Conservation (phyloP, 805 yeast species). For the Wickerhamomyces silvicola region DNA sequence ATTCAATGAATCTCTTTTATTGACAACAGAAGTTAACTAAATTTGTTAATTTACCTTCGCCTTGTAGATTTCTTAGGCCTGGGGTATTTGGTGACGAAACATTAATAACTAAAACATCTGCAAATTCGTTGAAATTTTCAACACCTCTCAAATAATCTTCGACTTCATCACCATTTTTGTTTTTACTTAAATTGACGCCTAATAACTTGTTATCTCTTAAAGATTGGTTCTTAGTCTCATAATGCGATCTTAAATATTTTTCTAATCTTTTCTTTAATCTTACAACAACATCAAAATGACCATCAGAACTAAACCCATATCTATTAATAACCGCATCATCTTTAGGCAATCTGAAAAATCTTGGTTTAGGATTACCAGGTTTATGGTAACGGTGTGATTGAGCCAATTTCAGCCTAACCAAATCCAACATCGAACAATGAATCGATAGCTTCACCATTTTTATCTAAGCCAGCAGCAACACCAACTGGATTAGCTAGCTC, state of each 20-base stretch:
- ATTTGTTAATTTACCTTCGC: constrained; percentile 61
- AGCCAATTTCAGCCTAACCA: constrained; percentile 87
- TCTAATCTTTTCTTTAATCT: constrained; percentile 61
- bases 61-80: constrained; percentile 83
- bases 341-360: constrained; percentile 77
- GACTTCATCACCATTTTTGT: constrained; percentile 86
- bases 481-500: constrained; percentile 74
- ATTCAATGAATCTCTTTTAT: constrained; percentile 53
- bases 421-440: constrained; percentile 73
- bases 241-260: constrained; percentile 24
- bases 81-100: constrained; percentile 97
- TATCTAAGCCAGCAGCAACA: constrained; percentile 93
- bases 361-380: constrained; percentile 90
- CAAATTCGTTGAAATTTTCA: constrained; percentile 68
- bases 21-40: constrained; percentile 62
- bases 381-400: constrained; percentile 90
- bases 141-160: constrained; percentile 85
- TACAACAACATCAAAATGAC: constrained; percentile 69
- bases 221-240: constrained; percentile 32
- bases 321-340: constrained; percentile 92
- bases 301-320: constrained; percentile 90
- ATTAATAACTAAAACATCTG: constrained; percentile 85
- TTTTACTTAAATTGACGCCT: constrained; percentile 86
- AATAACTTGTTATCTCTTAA: constrained; percentile 59
- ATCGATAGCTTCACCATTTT: constrained; percentile 88